phyloP scores from a whole-genome alignment of 768 basidiomycete genomes.

The Tylopilus intermedius region DNA sequence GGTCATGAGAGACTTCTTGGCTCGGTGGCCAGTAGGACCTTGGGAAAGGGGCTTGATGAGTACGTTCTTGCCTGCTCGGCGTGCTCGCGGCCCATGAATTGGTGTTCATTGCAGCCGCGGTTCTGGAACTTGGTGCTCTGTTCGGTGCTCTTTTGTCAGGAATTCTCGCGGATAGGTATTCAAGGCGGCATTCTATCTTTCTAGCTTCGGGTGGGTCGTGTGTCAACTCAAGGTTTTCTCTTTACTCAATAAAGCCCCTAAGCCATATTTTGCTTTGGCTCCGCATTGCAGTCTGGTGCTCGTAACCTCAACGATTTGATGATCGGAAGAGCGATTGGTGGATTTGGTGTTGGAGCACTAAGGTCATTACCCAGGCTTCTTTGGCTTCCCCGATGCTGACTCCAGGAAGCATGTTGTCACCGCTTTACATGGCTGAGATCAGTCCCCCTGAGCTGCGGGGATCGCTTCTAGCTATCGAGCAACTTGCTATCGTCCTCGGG shows the following conservation, averaged over 20 bases:
- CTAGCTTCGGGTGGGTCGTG: conserved; percentile 54
- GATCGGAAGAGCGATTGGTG: conserved; percentile 70
- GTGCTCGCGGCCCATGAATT: neutral
- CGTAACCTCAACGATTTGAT: conserved; percentile 52
- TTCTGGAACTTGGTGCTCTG: conserved; percentile 74
- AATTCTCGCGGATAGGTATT: conserved; percentile 61
- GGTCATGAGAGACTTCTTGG: conserved; percentile 71
- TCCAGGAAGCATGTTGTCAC: conserved; percentile 61
- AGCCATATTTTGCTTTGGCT: conserved; percentile 70
- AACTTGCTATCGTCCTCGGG: conserved; percentile 74
- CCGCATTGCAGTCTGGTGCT: conserved; percentile 62
- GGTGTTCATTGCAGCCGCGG: conserved; percentile 49
- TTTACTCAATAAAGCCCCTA: conserved; percentile 20
- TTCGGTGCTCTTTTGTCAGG: conserved; percentile 68
- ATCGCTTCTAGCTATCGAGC: conserved; percentile 74
- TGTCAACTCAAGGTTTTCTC: neutral
- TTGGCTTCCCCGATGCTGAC: conserved; percentile 4
- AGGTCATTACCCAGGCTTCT: conserved; percentile 38
- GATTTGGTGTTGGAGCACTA: conserved; percentile 73
- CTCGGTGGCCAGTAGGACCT: conserved; percentile 65
- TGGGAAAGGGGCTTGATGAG: conserved; percentile 77
- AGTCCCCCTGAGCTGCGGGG: conserved; percentile 76
- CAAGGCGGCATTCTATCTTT: conserved; percentile 63
- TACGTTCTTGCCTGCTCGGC: conserved; percentile 31
- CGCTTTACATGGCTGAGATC: conserved; percentile 82